phyloP scores from a whole-genome alignment of 108 stramenopile species.

The Cyclotella choctawhatcheeana region DNA sequence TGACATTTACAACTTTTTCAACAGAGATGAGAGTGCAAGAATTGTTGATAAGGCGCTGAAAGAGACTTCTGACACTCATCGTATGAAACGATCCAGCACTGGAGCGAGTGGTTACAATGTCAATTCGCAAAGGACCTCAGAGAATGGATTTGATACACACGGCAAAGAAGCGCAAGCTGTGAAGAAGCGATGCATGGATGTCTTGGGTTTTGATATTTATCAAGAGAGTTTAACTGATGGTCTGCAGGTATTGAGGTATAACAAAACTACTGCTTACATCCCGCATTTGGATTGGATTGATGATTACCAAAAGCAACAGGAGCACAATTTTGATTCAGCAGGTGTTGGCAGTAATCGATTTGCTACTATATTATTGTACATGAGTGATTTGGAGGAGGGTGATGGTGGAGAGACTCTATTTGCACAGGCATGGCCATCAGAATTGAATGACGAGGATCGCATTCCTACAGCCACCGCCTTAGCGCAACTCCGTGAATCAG shows the following conservation, averaged over 20 bases:
- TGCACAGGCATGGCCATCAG: conserved; percentile 63
- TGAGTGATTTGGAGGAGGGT: conserved; percentile 82
- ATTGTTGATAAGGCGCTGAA: conserved; percentile 70
- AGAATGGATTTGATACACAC: conserved; percentile 91
- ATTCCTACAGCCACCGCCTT: conserved; percentile 30
- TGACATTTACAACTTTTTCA: conserved; percentile 88
- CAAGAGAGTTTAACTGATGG: conserved; percentile 88
- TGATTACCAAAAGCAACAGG: conserved; percentile 40
- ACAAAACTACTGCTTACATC: conserved; percentile 89
- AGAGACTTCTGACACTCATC: conserved; percentile 72
- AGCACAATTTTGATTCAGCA: conserved; percentile 76
- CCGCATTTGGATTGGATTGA: conserved; percentile 92
- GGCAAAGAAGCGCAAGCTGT: conserved; percentile 67
- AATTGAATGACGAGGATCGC: conserved; percentile 50
- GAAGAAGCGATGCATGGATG: conserved; percentile 55
- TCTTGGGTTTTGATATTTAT: conserved; percentile 86
- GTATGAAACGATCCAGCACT: conserved; percentile 80
- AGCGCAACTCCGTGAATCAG: conserved; percentile 49
- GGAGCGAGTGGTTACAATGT: conserved; percentile 68
- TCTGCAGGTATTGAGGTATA: conserved; percentile 94
- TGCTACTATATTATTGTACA: conserved; percentile 96
- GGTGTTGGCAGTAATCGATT: conserved; percentile 89
- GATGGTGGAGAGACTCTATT: conserved; percentile 97
- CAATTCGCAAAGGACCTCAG: conserved; percentile 72
- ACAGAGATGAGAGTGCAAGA: conserved; percentile 60